phyloP scores from a whole-genome alignment of 2,329 filamentous ascomycete species.

The Diaporthe capsici region DNA sequence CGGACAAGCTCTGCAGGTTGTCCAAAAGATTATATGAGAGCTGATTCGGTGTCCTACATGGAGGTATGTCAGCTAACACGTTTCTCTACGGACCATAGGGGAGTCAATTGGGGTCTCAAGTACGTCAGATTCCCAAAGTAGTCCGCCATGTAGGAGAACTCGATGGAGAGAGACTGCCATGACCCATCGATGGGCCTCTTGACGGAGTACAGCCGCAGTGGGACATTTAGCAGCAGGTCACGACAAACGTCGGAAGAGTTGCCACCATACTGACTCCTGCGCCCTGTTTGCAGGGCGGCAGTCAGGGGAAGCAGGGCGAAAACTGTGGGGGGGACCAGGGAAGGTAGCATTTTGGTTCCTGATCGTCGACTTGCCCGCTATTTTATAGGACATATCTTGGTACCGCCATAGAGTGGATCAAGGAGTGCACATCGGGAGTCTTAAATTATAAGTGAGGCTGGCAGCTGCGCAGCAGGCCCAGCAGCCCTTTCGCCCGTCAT shows the following conservation, averaged over 20 bases:
- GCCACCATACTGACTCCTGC: neutral
- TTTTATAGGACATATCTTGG: neutral
- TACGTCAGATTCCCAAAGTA: constrained; percentile 35
- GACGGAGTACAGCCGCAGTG: neutral
- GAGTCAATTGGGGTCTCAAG: neutral
- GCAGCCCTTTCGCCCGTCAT: neutral
- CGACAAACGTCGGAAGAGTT: neutral
- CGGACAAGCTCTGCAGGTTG: constrained; percentile 12
- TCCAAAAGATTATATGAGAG: constrained; percentile 24
- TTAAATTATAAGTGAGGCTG: neutral
- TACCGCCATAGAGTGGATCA: neutral
- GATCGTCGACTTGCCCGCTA: neutral
- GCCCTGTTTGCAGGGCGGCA: constrained; percentile 43
- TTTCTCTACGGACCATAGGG: too few relatives aligned
- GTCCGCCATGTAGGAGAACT: constrained; percentile 36
- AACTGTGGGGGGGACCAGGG: neutral
- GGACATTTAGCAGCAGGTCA: neutral
- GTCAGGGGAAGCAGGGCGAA: constrained; percentile 2
- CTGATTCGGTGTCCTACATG: constrained; percentile 14
- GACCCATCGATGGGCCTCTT: constrained; percentile 24
- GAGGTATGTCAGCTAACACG: neutral
- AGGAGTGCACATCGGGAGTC: neutral
- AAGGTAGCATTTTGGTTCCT: constrained; percentile 16
- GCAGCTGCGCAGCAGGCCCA: neutral
- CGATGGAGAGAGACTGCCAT: constrained; percentile 28